Evolutionary conservation across 2,329 filamentous ascomycete species (phyloP).

Genomic region (Cordyceps fumosorosea): DNA sequence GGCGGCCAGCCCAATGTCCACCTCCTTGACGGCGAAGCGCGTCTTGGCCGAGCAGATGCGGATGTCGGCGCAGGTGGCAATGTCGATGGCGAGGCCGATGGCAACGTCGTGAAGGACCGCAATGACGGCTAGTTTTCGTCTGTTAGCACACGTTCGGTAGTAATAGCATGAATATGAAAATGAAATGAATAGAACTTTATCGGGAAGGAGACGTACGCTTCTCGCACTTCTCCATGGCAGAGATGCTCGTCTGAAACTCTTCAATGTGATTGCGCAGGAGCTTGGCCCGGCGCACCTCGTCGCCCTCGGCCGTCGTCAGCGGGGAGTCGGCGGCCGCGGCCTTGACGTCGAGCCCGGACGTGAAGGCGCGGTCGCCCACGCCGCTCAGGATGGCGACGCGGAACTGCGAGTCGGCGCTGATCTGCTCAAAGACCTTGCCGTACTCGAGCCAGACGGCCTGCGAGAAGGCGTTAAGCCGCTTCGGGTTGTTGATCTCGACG

Average conservation of each 20-base stretch:
- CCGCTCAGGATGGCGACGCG: constrained; percentile 75
- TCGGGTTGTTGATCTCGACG: constrained; percentile 81
- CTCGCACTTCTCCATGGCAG: constrained; percentile 74
- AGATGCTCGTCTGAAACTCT: constrained; percentile 76
- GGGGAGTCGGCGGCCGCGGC: constrained; percentile 52
- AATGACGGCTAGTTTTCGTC: constrained; percentile 57
- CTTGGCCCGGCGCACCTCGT: constrained; percentile 59
- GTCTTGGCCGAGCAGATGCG: constrained; percentile 56
- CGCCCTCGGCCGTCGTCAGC: constrained; percentile 33
- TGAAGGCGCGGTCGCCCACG: constrained; percentile 78
- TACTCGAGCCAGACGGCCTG: constrained; percentile 84
- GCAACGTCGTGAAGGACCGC: constrained; percentile 72
- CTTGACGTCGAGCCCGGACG: constrained; percentile 76
- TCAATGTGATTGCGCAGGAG: constrained; percentile 60
- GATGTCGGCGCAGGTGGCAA: constrained; percentile 63
- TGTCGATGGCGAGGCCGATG: constrained; percentile 72
- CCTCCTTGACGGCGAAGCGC: constrained; percentile 68
- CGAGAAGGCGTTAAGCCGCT: constrained; percentile 83
- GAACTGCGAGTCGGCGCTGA: constrained; percentile 66
- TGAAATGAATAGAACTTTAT: too few species aligned
- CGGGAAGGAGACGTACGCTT: constrained; percentile 58
- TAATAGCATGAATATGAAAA: too few species aligned
- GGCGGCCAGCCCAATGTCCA: constrained; percentile 74
- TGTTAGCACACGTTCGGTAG: not conserved
- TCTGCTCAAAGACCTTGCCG: constrained; percentile 60